These are phyloP conservation scores for Salix arbutifolia DNA, from an alignment of 345 rosid species.

Conservation along the genomic window DNA sequence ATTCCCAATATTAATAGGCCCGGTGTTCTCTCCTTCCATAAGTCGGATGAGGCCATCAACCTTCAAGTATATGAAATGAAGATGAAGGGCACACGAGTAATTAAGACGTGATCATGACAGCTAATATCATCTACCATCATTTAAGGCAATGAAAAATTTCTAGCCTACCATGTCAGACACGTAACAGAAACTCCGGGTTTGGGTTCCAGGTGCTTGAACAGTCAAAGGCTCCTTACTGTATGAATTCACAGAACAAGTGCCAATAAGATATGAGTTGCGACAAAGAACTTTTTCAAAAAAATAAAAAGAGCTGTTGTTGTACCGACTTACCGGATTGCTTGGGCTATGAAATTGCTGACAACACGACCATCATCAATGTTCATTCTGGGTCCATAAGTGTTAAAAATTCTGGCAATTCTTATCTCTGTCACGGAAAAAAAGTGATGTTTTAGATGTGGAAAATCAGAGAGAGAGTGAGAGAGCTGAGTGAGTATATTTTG, in stretches of 20 bases:
- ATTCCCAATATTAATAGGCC: constrained; percentile 88
- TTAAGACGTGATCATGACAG: background rate
- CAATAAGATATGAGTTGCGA: background rate
- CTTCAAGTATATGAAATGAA: constrained; percentile 27
- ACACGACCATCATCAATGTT: constrained; percentile 96
- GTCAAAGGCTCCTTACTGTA: constrained; percentile 78
- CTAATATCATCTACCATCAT: background rate
- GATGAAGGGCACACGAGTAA: background rate
- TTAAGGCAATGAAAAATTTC: background rate
- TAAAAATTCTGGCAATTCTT: constrained; percentile 84
- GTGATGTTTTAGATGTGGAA: background rate
- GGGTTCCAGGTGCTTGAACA: constrained; percentile 93
- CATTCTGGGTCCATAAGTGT: constrained; percentile 97
- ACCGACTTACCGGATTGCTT: constrained; percentile 66
- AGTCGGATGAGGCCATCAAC: constrained; percentile 88
- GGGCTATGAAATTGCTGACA: constrained; percentile 96
- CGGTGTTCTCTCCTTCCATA: constrained; percentile 93
- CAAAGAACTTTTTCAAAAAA: background rate
- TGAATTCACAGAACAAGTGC: constrained; percentile 1
- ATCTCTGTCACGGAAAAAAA: constrained; percentile 43
- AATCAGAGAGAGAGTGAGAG: background rate
- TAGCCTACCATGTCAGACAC: constrained; percentile 85
- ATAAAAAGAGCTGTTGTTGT: background rate
- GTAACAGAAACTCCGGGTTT: constrained; percentile 93
- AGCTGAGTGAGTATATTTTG: background rate